phyloP scores from a whole-genome alignment of 805 yeast species.

The Hanseniaspora pseudoguilliermondii region DNA sequence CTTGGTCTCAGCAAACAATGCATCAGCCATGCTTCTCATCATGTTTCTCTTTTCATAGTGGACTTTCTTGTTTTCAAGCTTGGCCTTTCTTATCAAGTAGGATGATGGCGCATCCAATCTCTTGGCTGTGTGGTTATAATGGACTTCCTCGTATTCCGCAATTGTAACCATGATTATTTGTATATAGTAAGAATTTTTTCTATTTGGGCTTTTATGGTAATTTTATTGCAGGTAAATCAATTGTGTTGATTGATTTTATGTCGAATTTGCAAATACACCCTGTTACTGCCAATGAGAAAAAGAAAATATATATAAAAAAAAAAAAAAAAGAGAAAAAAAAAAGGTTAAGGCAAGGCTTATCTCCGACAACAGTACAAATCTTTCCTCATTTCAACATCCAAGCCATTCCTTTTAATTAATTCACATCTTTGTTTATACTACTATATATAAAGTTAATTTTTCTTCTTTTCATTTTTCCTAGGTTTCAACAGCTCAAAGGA shows the following conservation, averaged over 20 bases:
- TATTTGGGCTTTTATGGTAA: no score
- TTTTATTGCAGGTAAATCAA: no score
- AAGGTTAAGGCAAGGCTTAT: background rate
- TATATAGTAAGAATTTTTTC: background rate
- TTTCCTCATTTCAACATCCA: no score
- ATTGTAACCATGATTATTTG: slow-evolving; percentile 25
- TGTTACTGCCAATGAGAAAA: no score
- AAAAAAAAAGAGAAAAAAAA: no score
- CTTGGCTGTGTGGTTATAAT: slow-evolving; percentile 50
- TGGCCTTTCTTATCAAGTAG: slow-evolving; percentile 55
- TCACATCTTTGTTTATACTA: background rate
- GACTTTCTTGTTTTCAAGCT: slow-evolving; percentile 39
- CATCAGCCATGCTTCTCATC: slow-evolving; percentile 56
- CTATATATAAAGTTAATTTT: background rate
- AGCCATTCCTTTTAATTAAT: no score
- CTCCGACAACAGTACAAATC: no score
- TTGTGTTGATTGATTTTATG: no score
- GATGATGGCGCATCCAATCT: slow-evolving; percentile 62
- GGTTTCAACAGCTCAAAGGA: slow-evolving; percentile 66
- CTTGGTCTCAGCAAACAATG: slow-evolving; percentile 84
- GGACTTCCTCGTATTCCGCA: slow-evolving; percentile 41
- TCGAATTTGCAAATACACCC: no score
- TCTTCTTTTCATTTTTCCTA: slow-evolving; percentile 14
- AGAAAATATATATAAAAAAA: background rate
- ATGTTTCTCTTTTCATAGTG: slow-evolving; percentile 52